Percentiles rank a stretch among this genome's conserved stretches.
These are phyloP conservation scores for Delonix regia DNA, from an alignment of 306 rosid genomes.

Conservation along the genomic window DNA sequence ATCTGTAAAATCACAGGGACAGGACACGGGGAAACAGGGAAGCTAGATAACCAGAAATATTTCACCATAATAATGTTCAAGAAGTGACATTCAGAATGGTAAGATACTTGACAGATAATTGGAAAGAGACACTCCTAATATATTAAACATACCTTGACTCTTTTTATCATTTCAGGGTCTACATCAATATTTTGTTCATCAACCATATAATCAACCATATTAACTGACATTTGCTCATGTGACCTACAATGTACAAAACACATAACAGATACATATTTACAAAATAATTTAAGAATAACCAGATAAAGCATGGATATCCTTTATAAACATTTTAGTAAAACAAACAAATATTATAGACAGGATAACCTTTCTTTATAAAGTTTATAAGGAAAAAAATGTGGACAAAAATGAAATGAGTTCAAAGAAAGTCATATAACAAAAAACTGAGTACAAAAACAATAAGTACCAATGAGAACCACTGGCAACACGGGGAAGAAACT, in stretches of 20 bases:
- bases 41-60: conserved; percentile 18
- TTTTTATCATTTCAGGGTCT: conserved; percentile 68
- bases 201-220: conserved; percentile 81
- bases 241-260: conserved; percentile 59
- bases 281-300: conserved; percentile 17
- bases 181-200: conserved; percentile 79
- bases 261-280: neutral
- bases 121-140: conserved; percentile 26
- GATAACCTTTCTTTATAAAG: neutral
- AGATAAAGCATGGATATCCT: neutral
- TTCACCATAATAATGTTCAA: conserved; percentile 14
- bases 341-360: neutral
- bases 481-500: conserved; percentile 75
- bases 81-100: conserved; percentile 21
- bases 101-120: conserved; percentile 10
- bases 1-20: neutral
- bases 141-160: conserved; percentile 60
- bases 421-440: neutral
- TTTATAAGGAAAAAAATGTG: neutral
- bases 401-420: conserved; percentile 28
- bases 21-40: neutral
- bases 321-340: conserved; percentile 25
- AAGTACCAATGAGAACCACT: conserved; percentile 67
- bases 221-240: conserved; percentile 87
- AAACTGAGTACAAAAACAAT: neutral